These are phyloP conservation scores for Leucocoprinus birnbaumii DNA, from an alignment of 768 basidiomycete genomes.

Conservation along the genomic window DNA sequence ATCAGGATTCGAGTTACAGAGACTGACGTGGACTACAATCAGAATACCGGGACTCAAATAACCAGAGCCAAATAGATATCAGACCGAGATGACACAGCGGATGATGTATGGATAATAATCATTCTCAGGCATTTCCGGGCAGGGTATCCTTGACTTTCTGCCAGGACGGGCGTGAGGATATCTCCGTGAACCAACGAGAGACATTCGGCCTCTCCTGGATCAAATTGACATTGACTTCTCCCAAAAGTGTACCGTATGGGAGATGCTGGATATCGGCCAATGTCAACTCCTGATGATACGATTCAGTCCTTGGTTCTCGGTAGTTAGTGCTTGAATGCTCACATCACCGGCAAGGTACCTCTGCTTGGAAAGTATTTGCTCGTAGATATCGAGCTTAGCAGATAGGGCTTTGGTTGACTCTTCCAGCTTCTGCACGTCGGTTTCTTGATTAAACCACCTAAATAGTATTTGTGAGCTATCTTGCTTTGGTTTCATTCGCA, in stretches of 20 bases:
- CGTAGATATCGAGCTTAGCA: slow-evolving; percentile 40
- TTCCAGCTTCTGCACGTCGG: slow-evolving; percentile 26
- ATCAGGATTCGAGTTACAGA: too few relatives aligned
- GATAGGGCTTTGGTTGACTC: slow-evolving; percentile 22
- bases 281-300: not conserved
- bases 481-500: not conserved
- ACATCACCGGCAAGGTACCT: slow-evolving; percentile 45
- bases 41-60: too few relatives aligned
- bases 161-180: not conserved
- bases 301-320: too few relatives aligned
- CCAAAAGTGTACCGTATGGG: not conserved
- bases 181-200: not conserved
- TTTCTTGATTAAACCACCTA: slow-evolving; percentile 2
- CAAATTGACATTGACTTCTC: not conserved
- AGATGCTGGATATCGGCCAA: not conserved
- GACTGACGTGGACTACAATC: too few relatives aligned
- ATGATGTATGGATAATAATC: too few relatives aligned
- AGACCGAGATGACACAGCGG: too few relatives aligned
- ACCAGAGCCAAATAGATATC: too few relatives aligned
- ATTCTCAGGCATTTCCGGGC: too few relatives aligned
- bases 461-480: not conserved
- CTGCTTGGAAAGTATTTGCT: slow-evolving; percentile 41
- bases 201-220: not conserved
- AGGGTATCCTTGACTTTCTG: not conserved
- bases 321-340: too few relatives aligned